Evolutionary conservation across 2,329 filamentous ascomycete species (phyloP), one percentile per base, ranked within the genome.

Genomic region (Epichloe elymi): DNA sequence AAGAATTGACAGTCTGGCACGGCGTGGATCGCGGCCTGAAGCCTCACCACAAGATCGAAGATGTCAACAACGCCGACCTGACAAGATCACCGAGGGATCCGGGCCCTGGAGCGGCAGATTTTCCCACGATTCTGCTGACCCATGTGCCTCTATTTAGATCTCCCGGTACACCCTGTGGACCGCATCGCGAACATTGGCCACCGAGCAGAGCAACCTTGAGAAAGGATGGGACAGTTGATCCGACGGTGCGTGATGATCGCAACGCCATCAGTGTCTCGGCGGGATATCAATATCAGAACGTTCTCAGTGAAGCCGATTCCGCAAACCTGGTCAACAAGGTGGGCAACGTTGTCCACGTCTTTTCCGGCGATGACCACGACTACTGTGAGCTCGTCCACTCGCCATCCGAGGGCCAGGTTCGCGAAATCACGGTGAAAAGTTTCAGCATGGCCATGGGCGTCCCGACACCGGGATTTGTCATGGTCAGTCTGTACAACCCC

Each of bases 361-460:
- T 97, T 63, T 95, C 89, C 0, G 93, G 93, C 11, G 93, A 98
- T 60, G 93, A 98, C 63, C 93, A 98, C 70, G 93, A 98, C 70
- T 96, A 97, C 70, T 98, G 93, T 69, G 90, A 95, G 61, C 71
- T 97, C 6, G 75, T 83, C 0, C 93, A 98, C 66, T 80, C 82
- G 3, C 75, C 79, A 17, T 80, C 83, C 53, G 82, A 82, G 55
- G 76, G 75, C 36, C 78, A 75, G 26, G 79, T 84, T 35, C 74
- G 73, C 46, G 93, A 98, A 65, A 94, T 96, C 56, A 98, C 93
- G 0, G 89, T 97, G 59, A 98, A 98, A 70, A 90, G 85, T 61
- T 81, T 94, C 58, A 94, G 84, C 61, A 95, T 91, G 88, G 89
- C 88, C 17, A 97, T 97, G 93, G 90, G 93, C 8, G 86, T 98